phyloP scores from a whole-genome alignment of 306 rosid species.

The Castanea mollissima region DNA sequence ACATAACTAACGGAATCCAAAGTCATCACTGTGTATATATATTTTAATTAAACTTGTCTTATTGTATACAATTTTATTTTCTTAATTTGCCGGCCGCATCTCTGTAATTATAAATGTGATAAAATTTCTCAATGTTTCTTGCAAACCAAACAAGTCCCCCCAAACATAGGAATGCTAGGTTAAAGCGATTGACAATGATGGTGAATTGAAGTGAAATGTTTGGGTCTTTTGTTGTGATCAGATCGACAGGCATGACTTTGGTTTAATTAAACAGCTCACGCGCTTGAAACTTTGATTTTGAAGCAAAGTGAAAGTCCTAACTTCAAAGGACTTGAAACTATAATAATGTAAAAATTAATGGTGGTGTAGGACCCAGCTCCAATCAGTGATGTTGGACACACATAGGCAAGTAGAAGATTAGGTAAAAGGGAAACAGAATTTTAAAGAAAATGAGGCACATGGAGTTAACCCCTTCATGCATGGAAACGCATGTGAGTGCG shows the following conservation, averaged over 20 bases:
- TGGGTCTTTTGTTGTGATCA: background rate
- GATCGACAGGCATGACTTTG: background rate
- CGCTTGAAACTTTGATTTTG: background rate
- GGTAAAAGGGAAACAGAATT: background rate
- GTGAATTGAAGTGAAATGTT: background rate
- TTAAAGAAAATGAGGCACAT: constrained; percentile 3
- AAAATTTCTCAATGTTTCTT: background rate
- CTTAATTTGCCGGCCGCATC: background rate
- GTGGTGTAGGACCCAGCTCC: background rate
- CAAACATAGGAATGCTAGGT: background rate
- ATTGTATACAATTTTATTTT: background rate
- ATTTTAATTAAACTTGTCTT: background rate
- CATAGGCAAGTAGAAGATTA: background rate
- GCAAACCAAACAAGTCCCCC: background rate
- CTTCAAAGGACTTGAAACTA: background rate
- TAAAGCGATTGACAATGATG: background rate
- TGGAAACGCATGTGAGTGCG: background rate
- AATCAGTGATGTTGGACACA: background rate
- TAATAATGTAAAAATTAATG: background rate
- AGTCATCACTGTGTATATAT: background rate
- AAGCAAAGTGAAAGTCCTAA: background rate
- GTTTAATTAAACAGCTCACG: background rate
- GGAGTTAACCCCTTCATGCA: background rate
- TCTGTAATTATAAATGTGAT: background rate
- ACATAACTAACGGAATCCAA: background rate